These are phyloP conservation scores for Penstemon newberryi DNA, from an alignment of 257 asterid species.

Conservation along the genomic window DNA sequence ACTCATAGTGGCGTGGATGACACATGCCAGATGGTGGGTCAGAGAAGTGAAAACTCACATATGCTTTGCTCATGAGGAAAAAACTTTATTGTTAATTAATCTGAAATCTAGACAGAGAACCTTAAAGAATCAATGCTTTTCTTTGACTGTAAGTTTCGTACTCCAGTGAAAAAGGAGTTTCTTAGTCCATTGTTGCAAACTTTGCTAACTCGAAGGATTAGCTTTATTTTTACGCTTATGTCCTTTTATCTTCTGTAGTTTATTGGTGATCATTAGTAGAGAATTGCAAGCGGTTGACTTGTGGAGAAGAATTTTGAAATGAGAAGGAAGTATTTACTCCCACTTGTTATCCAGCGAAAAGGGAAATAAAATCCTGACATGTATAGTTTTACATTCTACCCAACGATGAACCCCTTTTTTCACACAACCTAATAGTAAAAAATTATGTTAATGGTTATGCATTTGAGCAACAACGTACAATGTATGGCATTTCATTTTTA, in stretches of 20 bases:
- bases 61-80: background rate
- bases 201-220: constrained; percentile 5
- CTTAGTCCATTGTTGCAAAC: constrained; percentile 7
- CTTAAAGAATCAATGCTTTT: background rate
- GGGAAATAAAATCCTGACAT: background rate
- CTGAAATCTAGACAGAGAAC: background rate
- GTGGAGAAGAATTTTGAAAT: background rate
- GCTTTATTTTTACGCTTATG: background rate
- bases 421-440: background rate
- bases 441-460: background rate
- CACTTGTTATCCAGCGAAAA: background rate
- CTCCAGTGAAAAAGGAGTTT: background rate
- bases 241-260: constrained; percentile 8
- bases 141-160: background rate
- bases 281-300: background rate
- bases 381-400: background rate
- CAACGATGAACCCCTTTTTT: background rate
- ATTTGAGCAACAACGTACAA: background rate
- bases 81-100: background rate
- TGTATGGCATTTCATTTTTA: background rate
- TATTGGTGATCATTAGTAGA: constrained; percentile 5
- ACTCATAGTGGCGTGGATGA: background rate
- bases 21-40: background rate
- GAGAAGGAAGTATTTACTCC: constrained; percentile 1
- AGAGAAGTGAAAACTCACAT: background rate